Evolutionary conservation across 2,329 filamentous ascomycete genomes (phyloP), one percentile per base, ranked within the genome.

Genomic region (Fusarium algeriense): DNA sequence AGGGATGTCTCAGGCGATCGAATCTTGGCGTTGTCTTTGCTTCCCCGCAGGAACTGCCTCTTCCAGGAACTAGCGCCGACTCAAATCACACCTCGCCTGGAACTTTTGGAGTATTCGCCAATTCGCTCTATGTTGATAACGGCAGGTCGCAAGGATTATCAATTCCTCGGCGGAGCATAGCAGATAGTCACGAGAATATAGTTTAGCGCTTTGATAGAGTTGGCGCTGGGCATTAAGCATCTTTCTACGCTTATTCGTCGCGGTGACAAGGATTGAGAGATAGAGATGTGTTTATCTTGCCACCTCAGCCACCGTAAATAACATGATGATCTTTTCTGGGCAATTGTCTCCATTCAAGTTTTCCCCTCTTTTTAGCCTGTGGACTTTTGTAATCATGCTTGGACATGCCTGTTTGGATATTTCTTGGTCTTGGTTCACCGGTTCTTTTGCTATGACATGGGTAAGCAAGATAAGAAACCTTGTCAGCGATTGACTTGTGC

Each of bases 41-140:
- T 64, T 61, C 65, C 54, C 65, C 69, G 56, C 65, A 52, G 58
- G 67, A 75, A 67, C 73, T 75, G 72, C 73, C 73, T 75, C 5
- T 75, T 76, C 46, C 65, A 74, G 74, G 55, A 74, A 49, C 66
- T 61, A 70, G 64, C 66, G 62, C 74, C 74, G 72, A 62, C 65
- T 65, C 49, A 63, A 58, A 64, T 70, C 67, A 68, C 67, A 73
- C 58, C 44, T 70, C 62, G 30, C 34, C 35, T 50, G 63, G 74
- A 73, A 76, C 74, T 75, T 76, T 76, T 64, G 64, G 48, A 60
- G 54, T 30, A 63, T 68, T 68, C 48, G 53, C 56, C 60, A 62
- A 59, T 44, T 37, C 58, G 40, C 38, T 54, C 74, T 75, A 73
- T 60, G 61, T 73, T 76, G 62, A 76, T 75, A 76, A 76, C 35